Conservation (phyloP, 1,139 yeast species). For the Magnusiomyces sp. region DNA sequence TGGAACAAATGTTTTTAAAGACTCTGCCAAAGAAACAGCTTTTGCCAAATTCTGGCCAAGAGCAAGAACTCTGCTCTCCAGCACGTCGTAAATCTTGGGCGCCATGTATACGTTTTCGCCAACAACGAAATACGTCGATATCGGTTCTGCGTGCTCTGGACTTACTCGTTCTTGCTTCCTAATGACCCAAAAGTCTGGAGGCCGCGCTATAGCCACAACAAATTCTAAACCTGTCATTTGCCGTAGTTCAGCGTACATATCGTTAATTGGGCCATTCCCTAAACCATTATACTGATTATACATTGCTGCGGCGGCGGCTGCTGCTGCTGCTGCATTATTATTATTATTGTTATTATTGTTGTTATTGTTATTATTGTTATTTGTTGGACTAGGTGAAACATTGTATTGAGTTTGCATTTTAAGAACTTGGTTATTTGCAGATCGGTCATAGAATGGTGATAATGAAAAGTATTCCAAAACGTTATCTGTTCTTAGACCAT, state of each 20-base stretch:
- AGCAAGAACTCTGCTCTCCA: slow-evolving; percentile 45
- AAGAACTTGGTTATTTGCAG: slow-evolving; percentile 87
- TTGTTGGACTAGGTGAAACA: slow-evolving; percentile 25
- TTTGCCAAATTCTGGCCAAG: slow-evolving; percentile 26
- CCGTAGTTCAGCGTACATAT: slow-evolving; percentile 44
- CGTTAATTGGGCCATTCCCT: too few species aligned
- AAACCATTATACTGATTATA: too few species aligned
- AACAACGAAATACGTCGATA: slow-evolving; percentile 74
- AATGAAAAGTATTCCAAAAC: slow-evolving; percentile 88
- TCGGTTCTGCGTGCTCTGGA: slow-evolving; percentile 43
- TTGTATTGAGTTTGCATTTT: slow-evolving; percentile 93
- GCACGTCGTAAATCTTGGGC: slow-evolving; percentile 51
- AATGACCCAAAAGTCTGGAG: slow-evolving; percentile 89
- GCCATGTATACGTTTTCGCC: slow-evolving; percentile 94
- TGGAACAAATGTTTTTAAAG: slow-evolving; percentile 30
- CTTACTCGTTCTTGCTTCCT: slow-evolving; percentile 65
- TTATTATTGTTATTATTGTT: too few species aligned
- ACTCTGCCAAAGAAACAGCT: slow-evolving; percentile 30
- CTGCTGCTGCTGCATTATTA: too few species aligned
- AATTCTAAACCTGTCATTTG: slow-evolving; percentile 86
- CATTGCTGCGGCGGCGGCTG: too few species aligned
- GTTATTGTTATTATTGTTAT: too few species aligned
- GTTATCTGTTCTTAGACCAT: slow-evolving; percentile 70
- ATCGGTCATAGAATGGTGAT: slow-evolving; percentile 90
- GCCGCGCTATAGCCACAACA: slow-evolving; percentile 62